Percentiles rank a stretch among this genome's conserved stretches.
Conservation (phyloP, 495 filamentous ascomycete species). For the Penicillium soppii region DNA sequence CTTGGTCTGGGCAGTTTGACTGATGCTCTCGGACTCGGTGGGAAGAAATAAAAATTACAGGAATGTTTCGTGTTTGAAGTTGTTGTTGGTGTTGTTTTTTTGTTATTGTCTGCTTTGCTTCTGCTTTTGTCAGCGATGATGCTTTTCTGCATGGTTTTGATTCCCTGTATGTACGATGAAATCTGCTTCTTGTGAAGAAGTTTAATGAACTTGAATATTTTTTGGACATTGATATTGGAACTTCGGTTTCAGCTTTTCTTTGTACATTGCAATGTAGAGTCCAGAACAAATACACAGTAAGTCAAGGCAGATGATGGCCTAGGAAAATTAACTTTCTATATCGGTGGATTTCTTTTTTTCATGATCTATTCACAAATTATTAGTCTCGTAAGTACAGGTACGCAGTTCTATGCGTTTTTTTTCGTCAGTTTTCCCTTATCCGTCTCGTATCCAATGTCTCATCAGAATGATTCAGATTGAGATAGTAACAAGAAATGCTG, state of each 20-base stretch:
- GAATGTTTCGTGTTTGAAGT: neutral
- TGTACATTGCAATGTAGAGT: too few species aligned
- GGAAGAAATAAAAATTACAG: conserved; percentile 22
- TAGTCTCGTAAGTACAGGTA: conserved; percentile 9
- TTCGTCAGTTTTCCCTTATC: conserved; percentile 19
- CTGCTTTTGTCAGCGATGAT: neutral
- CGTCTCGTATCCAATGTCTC: conserved; percentile 15
- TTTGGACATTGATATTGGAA: neutral
- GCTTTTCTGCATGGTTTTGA: neutral
- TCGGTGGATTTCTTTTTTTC: too few species aligned
- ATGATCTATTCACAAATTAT: conserved; percentile 13
- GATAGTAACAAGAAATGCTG: neutral
- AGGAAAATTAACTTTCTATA: too few species aligned
- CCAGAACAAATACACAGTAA: too few species aligned
- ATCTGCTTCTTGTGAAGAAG: neutral
- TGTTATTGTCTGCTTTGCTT: neutral
- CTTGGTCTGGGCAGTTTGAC: conserved; percentile 67
- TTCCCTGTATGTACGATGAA: conserved; percentile 4
- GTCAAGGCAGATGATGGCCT: too few species aligned
- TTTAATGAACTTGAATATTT: neutral
- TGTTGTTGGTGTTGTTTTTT: neutral
- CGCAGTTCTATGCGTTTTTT: conserved; percentile 1
- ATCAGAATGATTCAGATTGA: neutral
- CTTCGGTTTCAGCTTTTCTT: too few species aligned
- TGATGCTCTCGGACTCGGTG: conserved; percentile 52